phyloP scores from a whole-genome alignment of 257 asterid genomes.

The Solanum bulbocastanum region DNA sequence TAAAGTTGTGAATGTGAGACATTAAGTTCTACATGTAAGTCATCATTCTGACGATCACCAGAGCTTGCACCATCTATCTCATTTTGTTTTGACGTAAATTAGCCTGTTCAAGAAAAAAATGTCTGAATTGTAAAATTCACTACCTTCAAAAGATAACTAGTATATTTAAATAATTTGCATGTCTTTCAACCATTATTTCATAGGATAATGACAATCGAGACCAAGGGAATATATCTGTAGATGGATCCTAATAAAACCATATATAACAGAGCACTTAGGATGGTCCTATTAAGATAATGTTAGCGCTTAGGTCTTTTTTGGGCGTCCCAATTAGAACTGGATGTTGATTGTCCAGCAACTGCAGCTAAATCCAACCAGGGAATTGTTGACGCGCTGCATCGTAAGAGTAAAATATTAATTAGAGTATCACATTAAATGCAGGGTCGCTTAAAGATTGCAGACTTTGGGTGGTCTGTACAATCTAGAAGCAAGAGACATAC shows the following conservation, averaged over 20 bases:
- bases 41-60: background rate
- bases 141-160: background rate
- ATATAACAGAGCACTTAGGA: background rate
- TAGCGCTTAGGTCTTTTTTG: background rate
- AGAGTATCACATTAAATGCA: slow-evolving; percentile 12
- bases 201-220: background rate
- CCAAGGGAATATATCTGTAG: background rate
- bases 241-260: background rate
- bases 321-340: background rate
- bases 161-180: background rate
- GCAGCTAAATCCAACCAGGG: background rate
- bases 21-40: background rate
- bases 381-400: background rate
- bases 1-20: background rate
- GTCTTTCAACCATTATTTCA: background rate
- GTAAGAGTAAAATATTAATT: background rate
- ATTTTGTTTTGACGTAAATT: background rate
- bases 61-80: background rate
- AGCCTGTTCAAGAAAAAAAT: background rate
- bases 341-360: background rate
- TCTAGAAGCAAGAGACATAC: slow-evolving; percentile 76
- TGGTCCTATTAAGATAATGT: background rate
- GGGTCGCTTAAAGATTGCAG: slow-evolving; percentile 93
- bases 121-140: background rate
- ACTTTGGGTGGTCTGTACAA: slow-evolving; percentile 96